phyloP scores from a whole-genome alignment of 768 basidiomycete species.

The Boletus tomentosulus region DNA sequence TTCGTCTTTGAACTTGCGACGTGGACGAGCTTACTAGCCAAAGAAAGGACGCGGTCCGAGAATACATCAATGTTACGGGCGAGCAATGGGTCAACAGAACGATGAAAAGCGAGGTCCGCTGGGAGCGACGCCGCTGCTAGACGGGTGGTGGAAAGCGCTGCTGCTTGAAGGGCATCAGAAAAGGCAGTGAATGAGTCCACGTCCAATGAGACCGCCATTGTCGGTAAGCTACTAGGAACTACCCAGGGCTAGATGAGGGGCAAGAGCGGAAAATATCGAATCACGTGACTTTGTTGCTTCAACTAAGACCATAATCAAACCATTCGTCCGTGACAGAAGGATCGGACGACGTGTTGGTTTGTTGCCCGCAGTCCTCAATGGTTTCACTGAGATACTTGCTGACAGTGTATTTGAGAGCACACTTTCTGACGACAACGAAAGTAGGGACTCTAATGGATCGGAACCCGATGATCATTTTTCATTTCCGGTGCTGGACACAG shows the following conservation, averaged over 20 bases:
- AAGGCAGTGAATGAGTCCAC: conserved; percentile 45
- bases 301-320: conserved; percentile 54
- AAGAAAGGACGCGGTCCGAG: conserved; percentile 57
- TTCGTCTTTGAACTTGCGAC: conserved; percentile 39
- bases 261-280: no score
- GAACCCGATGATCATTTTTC: conserved; percentile 43
- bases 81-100: conserved; percentile 72
- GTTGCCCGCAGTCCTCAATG: neutral
- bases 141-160: conserved; percentile 61
- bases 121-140: conserved; percentile 58
- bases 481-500: conserved; percentile 79
- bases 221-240: neutral
- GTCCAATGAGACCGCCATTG: conserved; percentile 17
- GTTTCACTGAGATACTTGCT: neutral
- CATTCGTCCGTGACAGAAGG: conserved; percentile 69
- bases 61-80: conserved; percentile 68
- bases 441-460: conserved; percentile 34
- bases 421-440: conserved; percentile 55
- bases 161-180: conserved; percentile 53
- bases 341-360: conserved; percentile 68
- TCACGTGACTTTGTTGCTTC: neutral
- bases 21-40: conserved; percentile 62
- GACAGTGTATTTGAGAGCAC: conserved; percentile 50
- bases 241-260: no score
- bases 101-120: conserved; percentile 81